Percentiles rank a stretch among this genome's conserved stretches.
phyloP scores from a whole-genome alignment of 2,329 filamentous ascomycete genomes.

The Akanthomyces lecanii region DNA sequence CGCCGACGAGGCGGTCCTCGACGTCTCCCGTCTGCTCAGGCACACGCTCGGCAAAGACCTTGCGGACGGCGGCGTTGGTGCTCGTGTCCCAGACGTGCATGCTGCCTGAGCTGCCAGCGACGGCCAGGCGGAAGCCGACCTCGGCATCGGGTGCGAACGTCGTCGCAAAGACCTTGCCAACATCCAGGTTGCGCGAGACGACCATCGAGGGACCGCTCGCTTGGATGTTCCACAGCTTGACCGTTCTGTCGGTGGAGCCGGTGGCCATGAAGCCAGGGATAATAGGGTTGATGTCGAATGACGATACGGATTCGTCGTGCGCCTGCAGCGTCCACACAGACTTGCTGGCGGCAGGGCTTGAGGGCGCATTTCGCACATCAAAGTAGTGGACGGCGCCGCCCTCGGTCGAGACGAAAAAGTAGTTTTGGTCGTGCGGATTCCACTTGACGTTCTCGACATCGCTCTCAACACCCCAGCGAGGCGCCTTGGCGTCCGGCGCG shows the following conservation, averaged over 20 bases:
- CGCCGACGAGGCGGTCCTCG: conserved; percentile 72
- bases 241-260: conserved; percentile 87
- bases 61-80: conserved; percentile 82
- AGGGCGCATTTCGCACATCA: conserved; percentile 73
- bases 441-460: conserved; percentile 91
- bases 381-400: conserved; percentile 88
- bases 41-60: conserved; percentile 69
- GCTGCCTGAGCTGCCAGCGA: conserved; percentile 89
- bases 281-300: conserved; percentile 84
- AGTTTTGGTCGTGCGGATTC: conserved; percentile 90
- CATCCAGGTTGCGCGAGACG: conserved; percentile 83
- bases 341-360: conserved; percentile 70
- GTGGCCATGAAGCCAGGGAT: conserved; percentile 93
- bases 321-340: conserved; percentile 93
- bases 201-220: conserved; percentile 81
- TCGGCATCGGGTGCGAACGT: conserved; percentile 85
- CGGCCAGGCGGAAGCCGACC: conserved; percentile 86
- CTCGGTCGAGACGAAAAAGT: conserved; percentile 94
- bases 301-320: conserved; percentile 85
- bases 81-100: conserved; percentile 96
- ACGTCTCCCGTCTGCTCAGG: conserved; percentile 55
- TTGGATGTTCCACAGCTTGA: conserved; percentile 94
- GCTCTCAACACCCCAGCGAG: conserved; percentile 89
- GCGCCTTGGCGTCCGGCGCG: conserved; percentile 74
- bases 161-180: conserved; percentile 91